phyloP scores from a whole-genome alignment of 176 grass and related monocot genomes.

The Triticum timopheevii region DNA sequence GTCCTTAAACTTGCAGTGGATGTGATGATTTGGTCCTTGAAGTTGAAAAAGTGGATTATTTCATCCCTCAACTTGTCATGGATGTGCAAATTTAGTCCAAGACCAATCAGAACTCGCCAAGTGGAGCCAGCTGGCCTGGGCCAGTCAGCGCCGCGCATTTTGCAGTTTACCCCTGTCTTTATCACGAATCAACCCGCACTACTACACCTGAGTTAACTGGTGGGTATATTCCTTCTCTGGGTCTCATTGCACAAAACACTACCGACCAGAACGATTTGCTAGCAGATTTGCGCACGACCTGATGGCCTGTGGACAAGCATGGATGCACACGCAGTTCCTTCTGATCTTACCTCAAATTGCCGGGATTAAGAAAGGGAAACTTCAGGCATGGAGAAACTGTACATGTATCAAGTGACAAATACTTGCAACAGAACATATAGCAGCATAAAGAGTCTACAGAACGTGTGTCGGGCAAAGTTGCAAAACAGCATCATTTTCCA shows the following conservation, averaged over 20 bases:
- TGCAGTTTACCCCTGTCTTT: too few species aligned
- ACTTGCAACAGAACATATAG: conserved; percentile 25
- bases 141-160: too few species aligned
- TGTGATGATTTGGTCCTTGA: too few species aligned
- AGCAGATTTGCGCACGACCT: not conserved
- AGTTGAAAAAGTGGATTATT: too few species aligned
- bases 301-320: not conserved
- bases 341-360: not conserved
- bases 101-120: too few species aligned
- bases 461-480: conserved; percentile 17
- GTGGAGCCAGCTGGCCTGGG: too few species aligned
- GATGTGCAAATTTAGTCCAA: too few species aligned
- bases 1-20: too few species aligned
- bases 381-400: not conserved
- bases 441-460: conserved; percentile 39
- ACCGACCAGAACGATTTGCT: not conserved
- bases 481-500: conserved; percentile 42
- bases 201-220: too few species aligned
- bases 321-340: not conserved
- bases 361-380: not conserved
- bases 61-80: too few species aligned
- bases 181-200: too few species aligned
- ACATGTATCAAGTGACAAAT: conserved; percentile 19
- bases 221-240: too few species aligned
- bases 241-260: not conserved